Percentiles rank a stretch among this genome's conserved stretches.
phyloP scores from a whole-genome alignment of 1,139 yeast species.

The Blastobotrys aristatus region DNA sequence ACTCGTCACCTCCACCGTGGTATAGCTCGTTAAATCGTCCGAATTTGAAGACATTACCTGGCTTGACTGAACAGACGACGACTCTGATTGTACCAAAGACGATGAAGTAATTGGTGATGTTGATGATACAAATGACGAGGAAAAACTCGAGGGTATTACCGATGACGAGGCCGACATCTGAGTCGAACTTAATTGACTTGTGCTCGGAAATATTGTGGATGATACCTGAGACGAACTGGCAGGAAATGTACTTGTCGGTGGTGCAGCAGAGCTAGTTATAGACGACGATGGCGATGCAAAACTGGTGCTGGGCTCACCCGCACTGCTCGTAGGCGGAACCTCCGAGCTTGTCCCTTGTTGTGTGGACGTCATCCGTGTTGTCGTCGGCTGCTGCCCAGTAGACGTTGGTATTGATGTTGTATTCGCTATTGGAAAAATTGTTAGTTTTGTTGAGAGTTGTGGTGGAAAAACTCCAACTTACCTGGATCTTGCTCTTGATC shows the following conservation, averaged over 20 bases:
- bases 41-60: neutral
- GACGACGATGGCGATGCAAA: neutral
- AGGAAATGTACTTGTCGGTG: too few relatives aligned
- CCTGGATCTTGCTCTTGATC: neutral
- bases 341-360: too few relatives aligned
- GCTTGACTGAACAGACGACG: conserved; percentile 4
- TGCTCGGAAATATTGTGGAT: neutral
- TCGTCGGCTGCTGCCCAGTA: too few relatives aligned
- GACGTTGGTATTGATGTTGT: neutral
- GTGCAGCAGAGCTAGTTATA: neutral
- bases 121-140: too few relatives aligned
- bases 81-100: neutral
- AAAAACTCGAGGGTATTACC: too few relatives aligned
- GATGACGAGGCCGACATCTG: neutral
- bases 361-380: too few relatives aligned
- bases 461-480: neutral
- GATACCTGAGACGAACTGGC: neutral
- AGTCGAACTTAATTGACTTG: too few relatives aligned
- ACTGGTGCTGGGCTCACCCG: neutral
- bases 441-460: neutral
- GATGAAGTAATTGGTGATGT: conserved; percentile 1
- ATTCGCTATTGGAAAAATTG: neutral
- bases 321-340: neutral
- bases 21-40: neutral
- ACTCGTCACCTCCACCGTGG: conserved; percentile 3